Base-by-base conservation (phyloP, 768 basidiomycete genomes). In the Phlebiopsis gigantea region DNA sequence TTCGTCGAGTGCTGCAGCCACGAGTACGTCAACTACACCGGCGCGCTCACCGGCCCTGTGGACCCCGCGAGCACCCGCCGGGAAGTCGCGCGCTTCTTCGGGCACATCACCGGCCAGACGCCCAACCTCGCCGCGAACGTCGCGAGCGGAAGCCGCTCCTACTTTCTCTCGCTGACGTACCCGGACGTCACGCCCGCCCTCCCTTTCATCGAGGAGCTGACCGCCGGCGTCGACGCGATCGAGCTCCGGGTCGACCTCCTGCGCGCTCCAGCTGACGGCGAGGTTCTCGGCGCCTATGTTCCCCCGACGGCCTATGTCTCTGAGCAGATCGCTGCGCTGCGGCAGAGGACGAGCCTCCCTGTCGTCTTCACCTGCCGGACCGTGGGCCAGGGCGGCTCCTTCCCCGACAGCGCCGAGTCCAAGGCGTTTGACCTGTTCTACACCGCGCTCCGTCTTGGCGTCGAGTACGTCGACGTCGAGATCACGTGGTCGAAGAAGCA, bases 181-280 rank as follows among this genome's bases (percentile, higher is more conserved):
- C 93, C 96, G 0, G 92, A 97, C 66, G 67, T 97, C 60, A 83
- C 78, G 0, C 81, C 82, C 4, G 86, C 88, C 0, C 75, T 93
- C 42, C 69, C 77, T 15, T 69, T 81, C 50, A 79, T 98, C 42
- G 83, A 90, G 21, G 81, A 87, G 44, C 70, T 99, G 57, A 82
- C 82, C 0, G 77, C 82, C 17, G 97, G 97, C 4, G 90, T 86
- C 6, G 95, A 98, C 65, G 96, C 94, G 0, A 72, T 98, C 57
- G 97, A 99, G 69, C 68, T 98, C n/a, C 85, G 96, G 9, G 94
- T 93, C 10, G 97, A 99, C 68, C 79, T 98, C 7, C 77, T 99
- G 19, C 83, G 81, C 15, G 64, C 82, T 66, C 63, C 72, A 0
- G 74, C 76, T 53, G 75, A 80, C 56, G 66, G 71, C 21, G 79